Conservation (phyloP, 306 rosid genomes). For the peach (Prunus persica) region DNA sequence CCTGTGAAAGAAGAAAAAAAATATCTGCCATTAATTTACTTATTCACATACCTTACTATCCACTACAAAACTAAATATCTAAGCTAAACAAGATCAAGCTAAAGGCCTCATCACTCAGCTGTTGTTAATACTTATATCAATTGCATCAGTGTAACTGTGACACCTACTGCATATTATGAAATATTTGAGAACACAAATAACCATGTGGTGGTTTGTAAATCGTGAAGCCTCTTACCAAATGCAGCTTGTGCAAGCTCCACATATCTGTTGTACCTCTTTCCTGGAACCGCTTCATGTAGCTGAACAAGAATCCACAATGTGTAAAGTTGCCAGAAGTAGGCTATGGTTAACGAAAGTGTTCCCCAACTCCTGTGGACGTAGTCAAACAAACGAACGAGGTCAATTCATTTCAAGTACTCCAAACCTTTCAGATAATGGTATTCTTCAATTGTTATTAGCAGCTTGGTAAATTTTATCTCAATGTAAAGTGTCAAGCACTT, state of each 20-base stretch:
- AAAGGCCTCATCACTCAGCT: not conserved
- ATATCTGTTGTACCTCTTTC: constrained; percentile 95
- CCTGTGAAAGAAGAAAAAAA: constrained; percentile 46
- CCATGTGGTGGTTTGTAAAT: not conserved
- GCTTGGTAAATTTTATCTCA: not conserved
- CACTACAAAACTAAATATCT: not conserved
- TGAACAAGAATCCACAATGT: constrained; percentile 96
- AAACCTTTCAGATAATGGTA: no score
- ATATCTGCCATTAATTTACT: not conserved
- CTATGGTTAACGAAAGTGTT: constrained; percentile 80
- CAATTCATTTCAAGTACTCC: not conserved
- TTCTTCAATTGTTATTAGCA: not conserved
- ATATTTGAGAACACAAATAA: not conserved
- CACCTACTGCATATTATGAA: not conserved
- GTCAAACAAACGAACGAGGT: constrained; percentile 19
- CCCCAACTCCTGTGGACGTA: constrained; percentile 87
- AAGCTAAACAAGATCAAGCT: not conserved
- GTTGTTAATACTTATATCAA: not conserved
- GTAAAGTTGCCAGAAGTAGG: constrained; percentile 93
- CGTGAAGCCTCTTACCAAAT: constrained; percentile 56
- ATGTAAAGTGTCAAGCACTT: not conserved
- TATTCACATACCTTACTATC: not conserved
- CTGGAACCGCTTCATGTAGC: constrained; percentile 98
- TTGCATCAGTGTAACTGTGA: not conserved
- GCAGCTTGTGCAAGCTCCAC: constrained; percentile 99